A percentile compares a stretch with the other conserved stretches of the same genome.
These are phyloP conservation scores for Tulasnella sp. DNA, from an alignment of 768 basidiomycete genomes.

Conservation along the genomic window DNA sequence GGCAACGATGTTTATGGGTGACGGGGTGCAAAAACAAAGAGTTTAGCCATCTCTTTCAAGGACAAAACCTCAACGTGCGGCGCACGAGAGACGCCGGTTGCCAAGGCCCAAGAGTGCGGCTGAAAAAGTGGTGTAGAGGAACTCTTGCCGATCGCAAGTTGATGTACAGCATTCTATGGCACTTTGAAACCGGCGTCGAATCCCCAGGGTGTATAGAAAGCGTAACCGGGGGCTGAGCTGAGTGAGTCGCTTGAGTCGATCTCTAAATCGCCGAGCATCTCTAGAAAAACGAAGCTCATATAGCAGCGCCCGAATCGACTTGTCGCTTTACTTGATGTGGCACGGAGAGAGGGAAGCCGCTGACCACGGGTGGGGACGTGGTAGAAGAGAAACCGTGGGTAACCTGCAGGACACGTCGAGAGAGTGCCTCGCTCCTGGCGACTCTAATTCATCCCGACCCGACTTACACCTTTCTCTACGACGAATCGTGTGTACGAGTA, in stretches of 20 bases:
- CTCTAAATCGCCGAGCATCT: not conserved
- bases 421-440: conserved; percentile 1
- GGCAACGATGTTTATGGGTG: not conserved
- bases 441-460: not conserved
- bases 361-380: not conserved
- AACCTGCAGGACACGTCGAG: not conserved
- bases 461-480: not conserved
- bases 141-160: not conserved
- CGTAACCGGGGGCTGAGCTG: not conserved
- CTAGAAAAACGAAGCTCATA: not conserved
- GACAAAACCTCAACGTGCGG: not conserved
- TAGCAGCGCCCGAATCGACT: not conserved
- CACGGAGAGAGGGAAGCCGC: not conserved
- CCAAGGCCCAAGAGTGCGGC: not conserved
- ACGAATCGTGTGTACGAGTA: conserved; percentile 31
- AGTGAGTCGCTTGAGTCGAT: not conserved
- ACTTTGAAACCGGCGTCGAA: not conserved
- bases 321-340: not conserved
- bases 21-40: not conserved
- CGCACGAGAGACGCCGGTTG: not conserved
- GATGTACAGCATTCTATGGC: not conserved
- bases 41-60: not conserved
- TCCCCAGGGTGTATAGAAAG: not conserved
- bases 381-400: conserved; percentile 1
- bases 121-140: not conserved